Evolutionary conservation across 257 asterid genomes (phyloP).

Genomic region (Scutellaria galericulata): DNA sequence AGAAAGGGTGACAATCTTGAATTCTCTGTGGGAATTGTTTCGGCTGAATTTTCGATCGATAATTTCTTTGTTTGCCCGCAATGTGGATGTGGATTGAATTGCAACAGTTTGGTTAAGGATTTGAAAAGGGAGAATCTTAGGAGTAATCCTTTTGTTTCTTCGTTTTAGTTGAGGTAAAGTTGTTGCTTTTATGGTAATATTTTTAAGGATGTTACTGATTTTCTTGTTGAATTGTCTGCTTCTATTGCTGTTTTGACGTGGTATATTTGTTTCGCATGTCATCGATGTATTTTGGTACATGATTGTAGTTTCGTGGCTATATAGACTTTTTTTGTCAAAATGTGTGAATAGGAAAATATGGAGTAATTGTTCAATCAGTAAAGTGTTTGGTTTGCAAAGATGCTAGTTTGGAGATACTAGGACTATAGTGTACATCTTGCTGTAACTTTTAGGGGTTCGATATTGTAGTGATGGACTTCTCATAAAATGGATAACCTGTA

Average conservation of each 20-base stretch:
- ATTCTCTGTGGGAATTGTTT: slow-evolving; percentile 81
- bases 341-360: not conserved
- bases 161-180: slow-evolving; percentile 26
- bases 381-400: not conserved
- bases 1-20: slow-evolving; percentile 57
- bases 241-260: not conserved
- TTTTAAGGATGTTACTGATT: not conserved
- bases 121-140: not conserved
- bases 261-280: not conserved
- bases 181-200: not conserved
- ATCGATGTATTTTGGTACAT: not conserved
- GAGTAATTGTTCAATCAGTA: not conserved
- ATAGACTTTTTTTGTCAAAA: not conserved
- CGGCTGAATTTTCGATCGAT: slow-evolving; percentile 61
- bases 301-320: not conserved
- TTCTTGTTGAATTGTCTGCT: not conserved
- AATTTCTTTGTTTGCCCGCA: slow-evolving; percentile 69
- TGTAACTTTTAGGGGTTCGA: not conserved
- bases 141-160: slow-evolving; percentile 31
- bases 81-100: slow-evolving; percentile 87
- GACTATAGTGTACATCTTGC: slow-evolving; percentile 10
- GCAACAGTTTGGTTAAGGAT: slow-evolving; percentile 38
- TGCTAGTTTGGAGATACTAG: not conserved
- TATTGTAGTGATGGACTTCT: too few relatives aligned
- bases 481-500: not conserved